phyloP scores from a whole-genome alignment of 495 filamentous ascomycete species.

The Cladorrhinum samala region DNA sequence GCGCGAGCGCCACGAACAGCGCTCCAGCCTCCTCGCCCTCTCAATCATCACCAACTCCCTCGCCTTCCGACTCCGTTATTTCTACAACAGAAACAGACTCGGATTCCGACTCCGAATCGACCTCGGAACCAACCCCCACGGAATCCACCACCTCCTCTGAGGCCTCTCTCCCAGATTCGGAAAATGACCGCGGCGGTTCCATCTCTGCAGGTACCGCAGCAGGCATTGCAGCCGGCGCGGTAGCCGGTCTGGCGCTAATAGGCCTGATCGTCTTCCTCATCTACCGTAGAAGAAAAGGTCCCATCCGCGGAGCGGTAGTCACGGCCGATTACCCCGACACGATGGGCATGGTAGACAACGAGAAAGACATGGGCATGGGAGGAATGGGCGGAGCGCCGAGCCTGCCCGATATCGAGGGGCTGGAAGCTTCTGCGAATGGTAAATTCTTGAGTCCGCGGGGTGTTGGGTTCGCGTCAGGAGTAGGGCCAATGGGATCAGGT shows the following conservation, averaged over 20 bases:
- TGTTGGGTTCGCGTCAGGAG: not conserved
- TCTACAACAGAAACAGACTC: no score
- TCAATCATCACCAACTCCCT: no score
- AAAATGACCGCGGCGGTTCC: no score
- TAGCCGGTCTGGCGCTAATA: slow-evolving; percentile 5
- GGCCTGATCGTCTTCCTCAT: slow-evolving; percentile 11
- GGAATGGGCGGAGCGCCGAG: not conserved
- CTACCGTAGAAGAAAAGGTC: slow-evolving; percentile 14
- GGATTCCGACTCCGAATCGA: no score
- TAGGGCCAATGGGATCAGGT: not conserved
- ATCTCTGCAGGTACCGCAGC: slow-evolving; percentile 19
- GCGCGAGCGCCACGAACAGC: no score
- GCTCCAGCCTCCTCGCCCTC: no score
- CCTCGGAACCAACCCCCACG: not conserved
- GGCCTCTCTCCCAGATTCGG: no score
- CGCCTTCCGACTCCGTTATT: no score
- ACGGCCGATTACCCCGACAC: slow-evolving; percentile 16
- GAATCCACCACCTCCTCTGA: not conserved
- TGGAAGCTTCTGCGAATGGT: not conserved
- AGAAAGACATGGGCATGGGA: not conserved
- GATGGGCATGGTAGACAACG: slow-evolving; percentile 1
- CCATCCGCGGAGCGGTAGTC: slow-evolving; percentile 17
- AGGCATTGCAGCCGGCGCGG: slow-evolving; percentile 18
- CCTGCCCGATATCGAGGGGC: not conserved
- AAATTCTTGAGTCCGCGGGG: no score